Evolutionary conservation across 208 protist species (phyloP).

Genomic region (Trypanosomatidae sp.): DNA sequence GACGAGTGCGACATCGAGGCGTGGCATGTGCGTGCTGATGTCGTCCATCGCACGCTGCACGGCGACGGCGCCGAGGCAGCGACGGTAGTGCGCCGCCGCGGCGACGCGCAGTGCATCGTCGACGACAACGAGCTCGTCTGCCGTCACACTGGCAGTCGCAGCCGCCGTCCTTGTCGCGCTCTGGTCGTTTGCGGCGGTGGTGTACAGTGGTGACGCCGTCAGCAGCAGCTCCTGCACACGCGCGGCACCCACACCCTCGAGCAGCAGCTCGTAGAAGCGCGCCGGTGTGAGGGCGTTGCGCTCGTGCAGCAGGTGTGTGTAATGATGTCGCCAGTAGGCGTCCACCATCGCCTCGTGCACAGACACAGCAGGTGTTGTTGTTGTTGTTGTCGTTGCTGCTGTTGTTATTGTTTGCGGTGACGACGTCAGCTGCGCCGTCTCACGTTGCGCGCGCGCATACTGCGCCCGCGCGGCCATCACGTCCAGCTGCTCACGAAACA

Average conservation of each 20-base stretch:
- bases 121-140: slow-evolving; percentile 51
- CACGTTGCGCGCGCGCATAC: not conserved
- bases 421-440: slow-evolving; percentile 12
- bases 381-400: no score
- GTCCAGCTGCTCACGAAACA: slow-evolving; percentile 49
- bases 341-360: no score
- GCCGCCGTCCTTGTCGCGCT: no score
- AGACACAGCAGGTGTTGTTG: no score
- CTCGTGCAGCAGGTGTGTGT: slow-evolving; percentile 64
- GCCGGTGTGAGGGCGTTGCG: slow-evolving; percentile 38
- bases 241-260: slow-evolving; percentile 28
- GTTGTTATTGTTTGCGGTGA: no score
- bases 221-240: slow-evolving; percentile 40
- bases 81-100: slow-evolving; percentile 18
- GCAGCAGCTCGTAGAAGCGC: slow-evolving; percentile 38
- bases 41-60: slow-evolving; percentile 45
- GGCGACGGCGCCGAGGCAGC: slow-evolving; percentile 8
- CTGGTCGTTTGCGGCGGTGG: no score
- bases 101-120: slow-evolving; percentile 34
- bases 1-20: slow-evolving; percentile 63
- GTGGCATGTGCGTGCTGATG: slow-evolving; percentile 45
- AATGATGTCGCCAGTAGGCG: slow-evolving; percentile 78
- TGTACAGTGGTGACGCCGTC: slow-evolving; percentile 3
- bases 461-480: slow-evolving; percentile 18
- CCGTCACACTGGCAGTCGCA: slow-evolving; percentile 1